phyloP scores from a whole-genome alignment of 192 early-diverging fungal species.

The Lobosporangium transversale region DNA sequence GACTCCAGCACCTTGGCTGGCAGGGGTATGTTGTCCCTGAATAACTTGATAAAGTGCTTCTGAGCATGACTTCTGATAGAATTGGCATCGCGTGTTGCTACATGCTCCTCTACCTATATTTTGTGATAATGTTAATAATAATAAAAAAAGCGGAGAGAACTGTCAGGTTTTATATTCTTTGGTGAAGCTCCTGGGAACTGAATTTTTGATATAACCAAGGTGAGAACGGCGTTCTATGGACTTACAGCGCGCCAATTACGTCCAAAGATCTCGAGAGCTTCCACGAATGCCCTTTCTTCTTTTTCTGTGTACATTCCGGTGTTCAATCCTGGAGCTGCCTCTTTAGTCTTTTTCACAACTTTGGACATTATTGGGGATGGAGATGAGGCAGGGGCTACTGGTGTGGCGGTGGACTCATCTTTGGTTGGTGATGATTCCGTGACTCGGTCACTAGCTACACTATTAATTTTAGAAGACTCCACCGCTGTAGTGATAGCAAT shows the following conservation, averaged over 20 bases:
- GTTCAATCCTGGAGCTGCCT: slow-evolving; percentile 62
- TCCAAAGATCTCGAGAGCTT: slow-evolving; percentile 83
- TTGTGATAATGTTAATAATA: neutral
- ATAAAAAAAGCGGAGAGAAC: slow-evolving; percentile 6
- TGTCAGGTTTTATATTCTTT: neutral
- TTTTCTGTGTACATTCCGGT: slow-evolving; percentile 82
- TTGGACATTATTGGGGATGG: slow-evolving; percentile 50
- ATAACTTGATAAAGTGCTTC: slow-evolving; percentile 93
- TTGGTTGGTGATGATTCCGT: neutral
- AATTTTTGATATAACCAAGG: no score
- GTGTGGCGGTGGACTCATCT: neutral
- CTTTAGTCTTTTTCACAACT: slow-evolving; percentile 49
- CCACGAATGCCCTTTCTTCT: slow-evolving; percentile 78
- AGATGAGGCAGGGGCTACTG: neutral
- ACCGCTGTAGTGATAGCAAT: neutral
- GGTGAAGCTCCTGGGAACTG: no score
- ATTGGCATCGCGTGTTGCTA: slow-evolving; percentile 82
- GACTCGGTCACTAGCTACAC: neutral
- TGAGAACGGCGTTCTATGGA: no score
- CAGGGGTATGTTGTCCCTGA: slow-evolving; percentile 79
- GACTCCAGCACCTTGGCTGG: slow-evolving; percentile 81
- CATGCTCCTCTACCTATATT: slow-evolving; percentile 71
- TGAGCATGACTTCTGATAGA: slow-evolving; percentile 91
- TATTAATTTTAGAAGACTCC: slow-evolving; percentile 11
- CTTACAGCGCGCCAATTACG: slow-evolving; percentile 83